These are phyloP conservation scores for Dictyostelium capitatum DNA, from an alignment of 78 protist genomes.

Conservation along the genomic window DNA sequence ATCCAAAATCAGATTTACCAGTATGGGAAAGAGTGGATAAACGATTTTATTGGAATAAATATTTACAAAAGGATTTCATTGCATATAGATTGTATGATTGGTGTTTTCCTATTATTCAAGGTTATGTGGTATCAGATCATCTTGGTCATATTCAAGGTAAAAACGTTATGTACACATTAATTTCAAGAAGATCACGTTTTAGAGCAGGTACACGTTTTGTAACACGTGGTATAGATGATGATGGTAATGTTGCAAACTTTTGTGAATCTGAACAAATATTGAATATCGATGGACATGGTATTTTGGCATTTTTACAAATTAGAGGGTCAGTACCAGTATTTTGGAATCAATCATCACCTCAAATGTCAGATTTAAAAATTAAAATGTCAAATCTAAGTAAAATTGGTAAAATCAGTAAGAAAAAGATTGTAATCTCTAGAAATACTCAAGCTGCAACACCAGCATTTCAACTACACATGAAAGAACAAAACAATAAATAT, in stretches of 20 bases:
- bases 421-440: slow-evolving; percentile 35
- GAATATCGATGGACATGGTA: neutral
- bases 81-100: slow-evolving; percentile 74
- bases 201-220: slow-evolving; percentile 92
- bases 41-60: slow-evolving; percentile 78
- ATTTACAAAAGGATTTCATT: slow-evolving; percentile 69
- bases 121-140: slow-evolving; percentile 12
- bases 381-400: slow-evolving; percentile 45
- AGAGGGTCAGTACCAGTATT: slow-evolving; percentile 92
- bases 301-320: slow-evolving; percentile 38
- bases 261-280: slow-evolving; percentile 90
- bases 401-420: slow-evolving; percentile 64
- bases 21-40: slow-evolving; percentile 76
- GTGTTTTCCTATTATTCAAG: slow-evolving; percentile 84
- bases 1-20: slow-evolving; percentile 47
- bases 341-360: slow-evolving; percentile 92
- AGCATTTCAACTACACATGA: slow-evolving; percentile 87
- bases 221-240: slow-evolving; percentile 93
- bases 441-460: slow-evolving; percentile 74
- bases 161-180: slow-evolving; percentile 24
- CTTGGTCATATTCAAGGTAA: slow-evolving; percentile 30
- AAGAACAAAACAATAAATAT: slow-evolving; percentile 69
- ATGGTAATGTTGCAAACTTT: slow-evolving; percentile 94
- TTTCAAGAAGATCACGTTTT: slow-evolving; percentile 81
- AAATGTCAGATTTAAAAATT: slow-evolving; percentile 31